Evolutionary conservation across 108 stramenopile species (phyloP).

Genomic region (Cyclostephanos invisitatus): DNA sequence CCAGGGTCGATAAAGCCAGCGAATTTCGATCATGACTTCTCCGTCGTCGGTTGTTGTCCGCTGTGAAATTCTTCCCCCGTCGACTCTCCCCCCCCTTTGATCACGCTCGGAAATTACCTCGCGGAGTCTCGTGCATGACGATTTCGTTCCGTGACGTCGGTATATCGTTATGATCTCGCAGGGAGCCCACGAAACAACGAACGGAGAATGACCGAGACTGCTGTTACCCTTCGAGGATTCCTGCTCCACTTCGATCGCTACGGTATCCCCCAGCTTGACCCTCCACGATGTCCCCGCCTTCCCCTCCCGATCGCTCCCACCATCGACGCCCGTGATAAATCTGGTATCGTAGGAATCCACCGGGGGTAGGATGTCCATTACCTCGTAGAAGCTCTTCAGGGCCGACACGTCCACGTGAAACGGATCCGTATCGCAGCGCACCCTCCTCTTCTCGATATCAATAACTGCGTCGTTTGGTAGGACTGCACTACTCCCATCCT

Average conservation of each 20-base stretch:
- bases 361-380: constrained; percentile 52
- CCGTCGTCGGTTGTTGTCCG: background rate
- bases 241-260: constrained; percentile 54
- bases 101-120: constrained; percentile 1
- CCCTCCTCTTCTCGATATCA: background rate
- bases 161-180: constrained; percentile 66
- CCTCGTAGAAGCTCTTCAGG: constrained; percentile 51
- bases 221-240: constrained; percentile 24
- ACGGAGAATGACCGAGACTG: constrained; percentile 41
- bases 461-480: background rate
- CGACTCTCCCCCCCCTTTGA: background rate
- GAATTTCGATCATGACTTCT: constrained; percentile 59
- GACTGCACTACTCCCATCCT: background rate
- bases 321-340: constrained; percentile 2
- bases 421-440: constrained; percentile 19
- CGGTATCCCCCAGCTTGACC: constrained; percentile 67
- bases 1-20: constrained; percentile 72
- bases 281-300: constrained; percentile 29
- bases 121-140: constrained; percentile 34
- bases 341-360: constrained; percentile 33
- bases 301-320: background rate
- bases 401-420: constrained; percentile 65
- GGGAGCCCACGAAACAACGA: constrained; percentile 57
- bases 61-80: background rate
- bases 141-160: constrained; percentile 36